Conservation (phyloP, 2,329 filamentous ascomycete species). For the Fusarium fujikuroi region DNA sequence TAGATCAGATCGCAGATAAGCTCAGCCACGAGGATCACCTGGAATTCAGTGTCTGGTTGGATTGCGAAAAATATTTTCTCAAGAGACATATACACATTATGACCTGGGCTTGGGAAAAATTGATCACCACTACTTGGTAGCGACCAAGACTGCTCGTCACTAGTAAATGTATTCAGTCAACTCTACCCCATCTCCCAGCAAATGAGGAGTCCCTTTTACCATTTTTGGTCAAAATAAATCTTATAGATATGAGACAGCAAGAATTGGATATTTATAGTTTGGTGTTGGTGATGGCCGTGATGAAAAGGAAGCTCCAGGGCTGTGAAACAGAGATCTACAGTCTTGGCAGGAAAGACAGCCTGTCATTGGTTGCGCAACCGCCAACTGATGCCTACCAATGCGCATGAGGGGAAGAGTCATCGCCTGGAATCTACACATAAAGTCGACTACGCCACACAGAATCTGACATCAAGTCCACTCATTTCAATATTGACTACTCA, state of each 20-base stretch:
- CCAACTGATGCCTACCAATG: background rate
- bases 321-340: background rate
- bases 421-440: background rate
- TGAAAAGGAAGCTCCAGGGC: no score
- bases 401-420: background rate
- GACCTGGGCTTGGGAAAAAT: fast-evolving
- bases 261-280: background rate
- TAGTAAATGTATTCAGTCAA: no score
- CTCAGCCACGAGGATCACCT: background rate
- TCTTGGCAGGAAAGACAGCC: no score
- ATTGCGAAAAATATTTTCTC: fast-evolving
- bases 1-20: background rate
- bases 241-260: fast-evolving
- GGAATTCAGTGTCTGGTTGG: fast-evolving
- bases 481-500: background rate
- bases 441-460: background rate
- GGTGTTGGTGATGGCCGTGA: background rate
- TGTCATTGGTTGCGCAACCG: constrained; percentile 1
- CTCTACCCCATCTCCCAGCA: background rate
- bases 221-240: background rate
- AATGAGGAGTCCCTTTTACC: background rate
- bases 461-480: background rate
- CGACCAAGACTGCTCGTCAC: background rate
- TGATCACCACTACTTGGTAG: no score
- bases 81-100: background rate